These are phyloP conservation scores for Vitellaria paradoxa DNA, from an alignment of 179 eudicot species.

Conservation along the genomic window DNA sequence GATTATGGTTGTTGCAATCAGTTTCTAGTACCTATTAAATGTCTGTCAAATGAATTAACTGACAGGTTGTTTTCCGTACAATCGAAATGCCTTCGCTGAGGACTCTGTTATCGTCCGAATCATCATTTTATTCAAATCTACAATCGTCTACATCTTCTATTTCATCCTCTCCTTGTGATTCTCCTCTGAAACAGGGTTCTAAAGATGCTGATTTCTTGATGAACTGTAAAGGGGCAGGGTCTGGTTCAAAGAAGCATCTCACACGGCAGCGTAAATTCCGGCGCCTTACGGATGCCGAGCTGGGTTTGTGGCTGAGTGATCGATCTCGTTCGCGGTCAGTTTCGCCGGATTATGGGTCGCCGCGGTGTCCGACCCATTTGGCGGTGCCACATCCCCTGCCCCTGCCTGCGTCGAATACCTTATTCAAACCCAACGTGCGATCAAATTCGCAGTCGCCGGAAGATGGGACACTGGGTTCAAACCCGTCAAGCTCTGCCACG, in stretches of 20 bases:
- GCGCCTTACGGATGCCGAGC: conserved; percentile 39
- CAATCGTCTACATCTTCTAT: conserved; percentile 20
- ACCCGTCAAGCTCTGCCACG: conserved; percentile 10
- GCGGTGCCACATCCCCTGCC: conserved; percentile 71
- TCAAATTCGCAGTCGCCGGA: conserved; percentile 33
- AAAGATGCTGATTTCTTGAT: background rate
- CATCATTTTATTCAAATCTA: too few relatives aligned
- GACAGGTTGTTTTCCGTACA: background rate
- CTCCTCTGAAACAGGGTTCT: conserved; percentile 13
- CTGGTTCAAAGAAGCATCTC: conserved; percentile 28
- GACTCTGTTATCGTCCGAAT: conserved; percentile 7
- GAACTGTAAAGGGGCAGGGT: background rate
- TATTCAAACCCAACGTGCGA: conserved; percentile 16
- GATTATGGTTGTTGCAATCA: too few relatives aligned
- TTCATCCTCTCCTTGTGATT: conserved; percentile 20
- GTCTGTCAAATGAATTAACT: too few relatives aligned
- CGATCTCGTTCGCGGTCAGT: conserved; percentile 25
- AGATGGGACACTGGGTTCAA: conserved; percentile 5
- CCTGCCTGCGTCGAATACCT: conserved; percentile 39
- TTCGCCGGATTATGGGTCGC: conserved; percentile 23
- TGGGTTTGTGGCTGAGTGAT: conserved; percentile 23
- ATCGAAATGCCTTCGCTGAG: conserved; percentile 39
- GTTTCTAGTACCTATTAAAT: too few relatives aligned
- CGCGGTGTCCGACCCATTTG: conserved; percentile 7
- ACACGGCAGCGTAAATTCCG: conserved; percentile 61